A percentile compares a stretch with the other conserved stretches of the same genome.
Conservation (phyloP, 2,329 filamentous ascomycete species). For the Neofusicoccum cordaticola region DNA sequence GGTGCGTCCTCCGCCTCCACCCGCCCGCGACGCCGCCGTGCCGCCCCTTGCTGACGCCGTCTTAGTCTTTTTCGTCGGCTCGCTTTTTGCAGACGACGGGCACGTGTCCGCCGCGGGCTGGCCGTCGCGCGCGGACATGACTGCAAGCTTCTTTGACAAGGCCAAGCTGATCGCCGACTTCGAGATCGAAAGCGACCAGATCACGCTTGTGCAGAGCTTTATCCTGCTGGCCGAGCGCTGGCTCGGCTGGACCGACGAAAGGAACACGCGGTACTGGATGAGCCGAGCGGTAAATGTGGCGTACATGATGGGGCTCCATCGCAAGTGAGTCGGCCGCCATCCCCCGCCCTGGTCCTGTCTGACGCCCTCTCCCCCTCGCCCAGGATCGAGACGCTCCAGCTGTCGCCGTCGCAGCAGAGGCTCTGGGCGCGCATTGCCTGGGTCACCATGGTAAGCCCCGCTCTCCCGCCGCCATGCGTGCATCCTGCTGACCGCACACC, state of each 20-base stretch:
- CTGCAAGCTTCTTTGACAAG: neutral
- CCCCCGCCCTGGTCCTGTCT: neutral
- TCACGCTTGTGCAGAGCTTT: slow-evolving; percentile 1
- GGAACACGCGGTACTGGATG: slow-evolving; percentile 12
- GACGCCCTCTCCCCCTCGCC: no score
- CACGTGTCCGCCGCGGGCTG: neutral
- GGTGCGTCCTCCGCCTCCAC: no score
- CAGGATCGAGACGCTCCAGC: slow-evolving; percentile 6
- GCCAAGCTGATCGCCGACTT: slow-evolving; percentile 9
- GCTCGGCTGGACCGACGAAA: slow-evolving; percentile 11
- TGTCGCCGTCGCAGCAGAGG: neutral
- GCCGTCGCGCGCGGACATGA: neutral
- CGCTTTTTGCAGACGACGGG: neutral
- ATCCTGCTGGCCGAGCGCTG: neutral
- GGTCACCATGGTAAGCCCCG: neutral
- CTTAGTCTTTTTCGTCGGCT: neutral
- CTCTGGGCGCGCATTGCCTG: neutral
- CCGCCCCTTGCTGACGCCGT: no score
- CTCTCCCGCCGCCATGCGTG: neutral
- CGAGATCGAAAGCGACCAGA: slow-evolving; percentile 2
- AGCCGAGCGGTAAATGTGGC: neutral
- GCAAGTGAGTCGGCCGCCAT: neutral
- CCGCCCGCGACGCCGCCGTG: no score
- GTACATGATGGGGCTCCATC: slow-evolving; percentile 6
- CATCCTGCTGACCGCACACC: neutral